Evolutionary conservation across 2,329 filamentous ascomycete species (phyloP).

Genomic region (Colletotrichum sojae): DNA sequence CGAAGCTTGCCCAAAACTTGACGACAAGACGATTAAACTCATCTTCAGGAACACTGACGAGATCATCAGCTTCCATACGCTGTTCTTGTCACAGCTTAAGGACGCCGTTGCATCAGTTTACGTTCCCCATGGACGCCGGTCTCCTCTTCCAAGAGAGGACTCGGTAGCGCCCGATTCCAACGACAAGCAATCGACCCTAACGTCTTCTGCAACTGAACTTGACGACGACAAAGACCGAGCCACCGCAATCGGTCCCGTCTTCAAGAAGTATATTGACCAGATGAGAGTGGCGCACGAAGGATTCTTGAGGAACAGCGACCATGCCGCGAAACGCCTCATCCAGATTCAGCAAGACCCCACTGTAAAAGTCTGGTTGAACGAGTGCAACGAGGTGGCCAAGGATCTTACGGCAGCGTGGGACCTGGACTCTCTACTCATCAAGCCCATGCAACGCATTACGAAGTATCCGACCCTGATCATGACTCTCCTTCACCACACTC

Average conservation of each 20-base stretch:
- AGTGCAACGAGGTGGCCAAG: conserved; percentile 92
- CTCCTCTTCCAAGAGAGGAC: conserved; percentile 57
- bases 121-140: conserved; percentile 69
- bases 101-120: conserved; percentile 86
- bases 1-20: conserved; percentile 83
- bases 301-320: conserved; percentile 74
- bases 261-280: conserved; percentile 69
- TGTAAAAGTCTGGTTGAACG: conserved; percentile 88
- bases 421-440: conserved; percentile 94
- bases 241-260: conserved; percentile 67
- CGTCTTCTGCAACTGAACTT: conserved; percentile 53
- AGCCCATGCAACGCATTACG: conserved; percentile 93
- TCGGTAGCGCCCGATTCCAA: conserved; percentile 55
- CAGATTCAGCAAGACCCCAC: conserved; percentile 75
- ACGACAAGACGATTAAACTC: conserved; percentile 85
- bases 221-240: conserved; percentile 68
- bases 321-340: conserved; percentile 72
- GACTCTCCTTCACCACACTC: conserved; percentile 84
- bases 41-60: conserved; percentile 95
- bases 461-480: conserved; percentile 93
- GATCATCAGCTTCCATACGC: conserved; percentile 87
- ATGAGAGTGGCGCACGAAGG: conserved; percentile 74
- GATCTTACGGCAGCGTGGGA: conserved; percentile 96
- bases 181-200: conserved; percentile 51
- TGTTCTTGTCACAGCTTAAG: conserved; percentile 85